A percentile compares a stretch with the other conserved stretches of the same genome.
phyloP scores from a whole-genome alignment of 805 yeast genomes.

The Metschnikowia cubensis region DNA sequence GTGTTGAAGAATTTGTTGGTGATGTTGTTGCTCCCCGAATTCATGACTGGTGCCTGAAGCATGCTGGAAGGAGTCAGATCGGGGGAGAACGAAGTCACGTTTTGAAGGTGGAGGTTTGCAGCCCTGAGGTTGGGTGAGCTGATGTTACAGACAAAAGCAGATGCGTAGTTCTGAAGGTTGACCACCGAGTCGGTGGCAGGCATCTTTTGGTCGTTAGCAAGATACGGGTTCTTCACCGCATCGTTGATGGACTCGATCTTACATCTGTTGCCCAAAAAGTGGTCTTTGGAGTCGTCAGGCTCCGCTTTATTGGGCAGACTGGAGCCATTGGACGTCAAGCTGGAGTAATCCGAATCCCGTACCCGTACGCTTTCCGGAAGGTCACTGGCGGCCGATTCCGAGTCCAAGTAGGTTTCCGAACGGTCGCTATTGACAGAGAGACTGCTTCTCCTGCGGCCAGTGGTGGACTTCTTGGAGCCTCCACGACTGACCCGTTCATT shows the following conservation, averaged over 20 bases:
- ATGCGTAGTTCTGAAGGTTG: slow-evolving; percentile 1
- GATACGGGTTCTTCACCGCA: not conserved
- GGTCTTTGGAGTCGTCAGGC: not conserved
- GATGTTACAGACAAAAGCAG: slow-evolving; percentile 1
- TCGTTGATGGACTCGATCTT: not conserved
- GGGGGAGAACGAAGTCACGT: slow-evolving; percentile 3
- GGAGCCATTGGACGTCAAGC: not conserved
- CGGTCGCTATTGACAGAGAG: slow-evolving; percentile 2
- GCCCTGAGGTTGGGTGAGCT: not conserved
- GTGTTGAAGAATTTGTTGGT: slow-evolving; percentile 34
- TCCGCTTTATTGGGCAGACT: slow-evolving; percentile 3
- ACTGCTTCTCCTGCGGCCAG: not conserved
- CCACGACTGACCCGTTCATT: slow-evolving; percentile 54
- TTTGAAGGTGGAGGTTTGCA: not conserved
- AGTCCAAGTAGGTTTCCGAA: slow-evolving; percentile 2
- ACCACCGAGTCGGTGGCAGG: not conserved
- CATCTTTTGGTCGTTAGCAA: not conserved
- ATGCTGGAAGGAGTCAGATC: slow-evolving; percentile 7
- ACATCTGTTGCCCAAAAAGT: not conserved
- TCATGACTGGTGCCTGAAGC: slow-evolving; percentile 28
- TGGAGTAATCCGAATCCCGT: slow-evolving; percentile 1
- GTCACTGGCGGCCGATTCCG: not conserved
- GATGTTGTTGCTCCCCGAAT: slow-evolving; percentile 29
- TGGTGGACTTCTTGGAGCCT: slow-evolving; percentile 17
- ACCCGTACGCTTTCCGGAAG: not conserved